Base-by-base conservation (phyloP, 768 basidiomycete genomes). In the Tylopilus balloui region DNA sequence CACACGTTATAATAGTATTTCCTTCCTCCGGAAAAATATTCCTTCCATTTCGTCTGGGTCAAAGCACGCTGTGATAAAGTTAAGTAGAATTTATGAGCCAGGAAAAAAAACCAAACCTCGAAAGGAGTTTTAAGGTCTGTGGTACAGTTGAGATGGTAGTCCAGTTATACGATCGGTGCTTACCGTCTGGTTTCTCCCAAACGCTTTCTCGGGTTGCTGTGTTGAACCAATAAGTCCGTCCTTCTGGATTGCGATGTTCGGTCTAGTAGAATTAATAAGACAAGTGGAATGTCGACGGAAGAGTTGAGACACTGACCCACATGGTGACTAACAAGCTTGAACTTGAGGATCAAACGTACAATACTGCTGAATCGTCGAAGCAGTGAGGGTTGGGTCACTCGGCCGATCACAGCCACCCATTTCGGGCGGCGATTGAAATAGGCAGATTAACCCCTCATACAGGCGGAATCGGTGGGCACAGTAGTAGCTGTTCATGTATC, bases 181-280 rank as follows among this genome's bases (percentile, higher is more conserved):
- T 58, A 88, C 88, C 89, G 66, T 94, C 90, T 51, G 96, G 96
- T 66, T 98, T 99, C 71, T 97, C 94, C 95, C 94, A 98, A 45
- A 94, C 92, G 63, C 92, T 95, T 59, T 91, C 88, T 60, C 86
- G 83, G 4, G 87, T 89, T 10, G 75, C 78, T 0, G 90, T 83
- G 64, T 96, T 93, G 70, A 92, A 93, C 94, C 94, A 98, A 63
- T 98, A 98, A 0, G 90, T 92, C n/a, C 92, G 77, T n/a, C 93
- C 93, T 63, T 96, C 95, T 2, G 90, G 84, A 70, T 94, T 95
- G 28, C 88, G 84, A 70, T 96, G 91, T 64, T 95, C 93, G 3
- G 90, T 92, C 92, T 94, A 54, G 1, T 29, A 37, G 29, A 8
- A 52, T 9, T 39, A 8, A 54, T 61, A 25, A 50, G 46, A 6